Percentiles rank a stretch among this genome's conserved stretches.
These are phyloP conservation scores for Drosera spatulata DNA, from an alignment of 179 eudicot species.

Conservation along the genomic window DNA sequence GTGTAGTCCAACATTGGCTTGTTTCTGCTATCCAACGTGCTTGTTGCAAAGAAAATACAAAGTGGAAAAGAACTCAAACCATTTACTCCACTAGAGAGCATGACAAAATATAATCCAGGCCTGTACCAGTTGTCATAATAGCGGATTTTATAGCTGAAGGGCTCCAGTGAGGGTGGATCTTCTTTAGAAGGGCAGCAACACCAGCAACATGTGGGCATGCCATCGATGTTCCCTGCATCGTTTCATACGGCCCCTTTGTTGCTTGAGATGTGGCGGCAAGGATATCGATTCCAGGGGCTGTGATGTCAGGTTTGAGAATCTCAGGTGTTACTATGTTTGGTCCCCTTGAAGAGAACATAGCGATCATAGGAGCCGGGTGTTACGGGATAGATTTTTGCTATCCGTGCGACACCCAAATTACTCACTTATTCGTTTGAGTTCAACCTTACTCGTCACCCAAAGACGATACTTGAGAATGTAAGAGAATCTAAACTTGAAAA, in stretches of 20 bases:
- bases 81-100: too few relatives aligned
- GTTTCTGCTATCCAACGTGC: constrained; percentile 2
- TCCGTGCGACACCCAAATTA: too few relatives aligned
- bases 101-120: too few relatives aligned
- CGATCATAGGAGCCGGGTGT: neutral
- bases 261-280: constrained; percentile 1
- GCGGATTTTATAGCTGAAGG: constrained; percentile 22
- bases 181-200: constrained; percentile 14
- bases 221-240: constrained; percentile 14
- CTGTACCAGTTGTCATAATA: constrained; percentile 19
- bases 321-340: neutral
- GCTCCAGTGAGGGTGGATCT: constrained; percentile 15
- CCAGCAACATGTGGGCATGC: constrained; percentile 17
- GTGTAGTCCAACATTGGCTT: constrained; percentile 5
- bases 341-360: neutral
- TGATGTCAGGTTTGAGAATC: constrained; percentile 14
- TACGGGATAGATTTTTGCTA: too few relatives aligned
- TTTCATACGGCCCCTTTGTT: neutral
- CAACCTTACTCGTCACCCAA: too few relatives aligned
- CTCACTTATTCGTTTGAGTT: too few relatives aligned
- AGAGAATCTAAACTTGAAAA: too few relatives aligned
- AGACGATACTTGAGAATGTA: too few relatives aligned
- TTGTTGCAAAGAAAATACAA: constrained; percentile 7
- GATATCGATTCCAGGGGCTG: constrained; percentile 19
- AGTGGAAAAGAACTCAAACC: neutral